phyloP scores from a whole-genome alignment of 352 stramenopile species.

The Elongisporangium senticosum region DNA sequence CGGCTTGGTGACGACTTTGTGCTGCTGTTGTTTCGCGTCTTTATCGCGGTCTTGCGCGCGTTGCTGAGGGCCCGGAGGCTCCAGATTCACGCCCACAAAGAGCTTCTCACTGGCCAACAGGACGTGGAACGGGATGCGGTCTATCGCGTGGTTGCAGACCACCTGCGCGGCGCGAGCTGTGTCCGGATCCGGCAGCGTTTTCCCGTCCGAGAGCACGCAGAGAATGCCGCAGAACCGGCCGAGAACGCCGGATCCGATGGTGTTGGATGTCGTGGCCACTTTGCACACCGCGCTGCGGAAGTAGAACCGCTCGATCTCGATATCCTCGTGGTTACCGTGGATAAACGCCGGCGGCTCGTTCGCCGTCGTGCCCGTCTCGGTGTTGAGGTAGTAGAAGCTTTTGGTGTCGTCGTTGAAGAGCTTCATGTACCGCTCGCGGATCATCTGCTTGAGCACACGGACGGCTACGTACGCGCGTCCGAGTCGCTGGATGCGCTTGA shows the following conservation, averaged over 20 bases:
- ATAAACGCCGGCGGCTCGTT: constrained; percentile 46
- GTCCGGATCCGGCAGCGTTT: constrained; percentile 35
- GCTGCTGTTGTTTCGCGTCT: constrained; percentile 3
- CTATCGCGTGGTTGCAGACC: constrained; percentile 46
- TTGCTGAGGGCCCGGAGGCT: constrained; percentile 1
- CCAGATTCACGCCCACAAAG: constrained; percentile 32
- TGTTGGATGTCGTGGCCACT: constrained; percentile 34
- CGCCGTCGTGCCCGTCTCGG: constrained; percentile 28
- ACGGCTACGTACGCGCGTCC: constrained; percentile 33
- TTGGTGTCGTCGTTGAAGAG: constrained; percentile 41
- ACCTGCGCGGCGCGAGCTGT: constrained; percentile 30
- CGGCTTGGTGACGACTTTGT: constrained; percentile 5
- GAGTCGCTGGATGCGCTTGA: constrained; percentile 43
- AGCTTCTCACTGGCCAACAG: constrained; percentile 41
- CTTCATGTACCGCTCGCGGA: constrained; percentile 75
- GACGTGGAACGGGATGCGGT: constrained; percentile 39
- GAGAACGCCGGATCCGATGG: constrained; percentile 40
- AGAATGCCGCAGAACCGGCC: constrained; percentile 41
- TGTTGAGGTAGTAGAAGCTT: constrained; percentile 73
- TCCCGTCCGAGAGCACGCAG: constrained; percentile 45
- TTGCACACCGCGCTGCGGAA: constrained; percentile 66
- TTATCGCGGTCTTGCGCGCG: background rate
- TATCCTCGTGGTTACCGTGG: constrained; percentile 31
- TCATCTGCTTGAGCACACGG: constrained; percentile 28
- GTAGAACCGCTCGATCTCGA: constrained; percentile 56